phyloP scores from a whole-genome alignment of 768 basidiomycete species.

The Trametes maxima region DNA sequence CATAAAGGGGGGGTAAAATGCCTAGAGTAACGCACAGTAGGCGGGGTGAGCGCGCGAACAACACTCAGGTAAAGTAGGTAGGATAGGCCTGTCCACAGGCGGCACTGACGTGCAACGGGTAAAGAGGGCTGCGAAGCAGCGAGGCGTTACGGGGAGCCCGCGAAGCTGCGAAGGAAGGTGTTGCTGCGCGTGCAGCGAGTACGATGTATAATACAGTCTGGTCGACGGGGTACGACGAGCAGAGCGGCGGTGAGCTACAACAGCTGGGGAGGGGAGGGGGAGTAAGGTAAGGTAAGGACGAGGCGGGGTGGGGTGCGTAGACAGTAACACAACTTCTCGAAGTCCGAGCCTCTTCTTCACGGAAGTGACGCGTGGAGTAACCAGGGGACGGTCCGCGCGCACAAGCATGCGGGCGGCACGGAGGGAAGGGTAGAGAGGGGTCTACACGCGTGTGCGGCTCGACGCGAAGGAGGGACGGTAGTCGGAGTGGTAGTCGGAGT shows the following conservation, averaged over 20 bases:
- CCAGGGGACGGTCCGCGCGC: neutral
- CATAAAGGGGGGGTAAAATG: constrained; percentile 2
- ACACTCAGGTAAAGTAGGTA: neutral
- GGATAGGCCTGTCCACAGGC: constrained; percentile 14
- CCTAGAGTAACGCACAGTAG: neutral
- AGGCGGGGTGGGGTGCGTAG: neutral
- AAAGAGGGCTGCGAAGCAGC: neutral
- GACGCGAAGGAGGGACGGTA: constrained; percentile 22
- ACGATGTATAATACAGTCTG: constrained; percentile 9
- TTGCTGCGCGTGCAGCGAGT: constrained; percentile 2
- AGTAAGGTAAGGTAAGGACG: constrained; percentile 1
- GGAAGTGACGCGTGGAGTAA: constrained; percentile 15
- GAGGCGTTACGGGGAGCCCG: neutral
- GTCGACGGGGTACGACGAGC: neutral
- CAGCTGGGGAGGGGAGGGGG: constrained; percentile 4
- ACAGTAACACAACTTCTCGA: constrained; percentile 26
- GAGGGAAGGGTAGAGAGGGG: neutral
- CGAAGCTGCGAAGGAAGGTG: neutral
- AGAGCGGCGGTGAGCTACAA: constrained; percentile 19
- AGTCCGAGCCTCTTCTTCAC: constrained; percentile 25
- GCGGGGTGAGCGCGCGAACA: neutral
- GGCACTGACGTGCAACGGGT: neutral
- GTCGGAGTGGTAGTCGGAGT: neutral
- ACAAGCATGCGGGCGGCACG: neutral
- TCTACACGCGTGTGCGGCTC: constrained; percentile 12